Conservation (phyloP, 352 stramenopile species). For the Stramenopiles sp. region DNA sequence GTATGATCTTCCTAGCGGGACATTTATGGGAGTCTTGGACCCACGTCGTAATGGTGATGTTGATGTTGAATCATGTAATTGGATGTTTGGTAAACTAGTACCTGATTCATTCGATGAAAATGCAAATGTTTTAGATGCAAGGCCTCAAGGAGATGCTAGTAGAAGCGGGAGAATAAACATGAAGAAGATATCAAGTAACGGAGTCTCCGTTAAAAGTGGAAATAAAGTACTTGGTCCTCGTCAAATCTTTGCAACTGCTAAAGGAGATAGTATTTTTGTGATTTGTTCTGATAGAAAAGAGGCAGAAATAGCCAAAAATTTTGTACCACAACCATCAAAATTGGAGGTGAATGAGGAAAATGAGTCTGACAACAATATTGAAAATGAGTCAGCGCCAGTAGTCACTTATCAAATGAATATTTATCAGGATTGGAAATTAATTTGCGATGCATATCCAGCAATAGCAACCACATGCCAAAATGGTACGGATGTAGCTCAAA, state of each 20-base stretch:
- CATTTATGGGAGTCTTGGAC: not conserved
- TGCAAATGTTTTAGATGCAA: not conserved
- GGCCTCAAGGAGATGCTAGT: constrained; percentile 3
- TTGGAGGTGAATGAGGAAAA: not conserved
- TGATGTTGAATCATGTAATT: not conserved
- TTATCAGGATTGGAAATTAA: constrained; percentile 3
- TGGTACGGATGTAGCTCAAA: not conserved
- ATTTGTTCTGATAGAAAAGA: not conserved
- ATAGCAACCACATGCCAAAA: not conserved
- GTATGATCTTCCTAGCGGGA: constrained; percentile 5
- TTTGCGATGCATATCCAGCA: not conserved
- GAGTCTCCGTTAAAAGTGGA: not conserved
- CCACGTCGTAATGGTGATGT: not conserved
- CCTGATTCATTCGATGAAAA: not conserved
- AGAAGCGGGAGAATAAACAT: not conserved
- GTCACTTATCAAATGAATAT: not conserved
- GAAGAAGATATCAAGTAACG: not conserved
- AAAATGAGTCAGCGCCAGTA: not conserved
- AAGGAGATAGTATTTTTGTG: not conserved
- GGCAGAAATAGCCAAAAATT: not conserved
- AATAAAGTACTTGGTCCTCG: not conserved
- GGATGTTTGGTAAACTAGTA: not conserved
- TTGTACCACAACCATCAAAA: not conserved
- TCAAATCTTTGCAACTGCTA: not conserved
- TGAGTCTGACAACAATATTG: not conserved